Conservation (phyloP, 371 early-diverging fungal species). For the Rhizopus stolonifer region DNA sequence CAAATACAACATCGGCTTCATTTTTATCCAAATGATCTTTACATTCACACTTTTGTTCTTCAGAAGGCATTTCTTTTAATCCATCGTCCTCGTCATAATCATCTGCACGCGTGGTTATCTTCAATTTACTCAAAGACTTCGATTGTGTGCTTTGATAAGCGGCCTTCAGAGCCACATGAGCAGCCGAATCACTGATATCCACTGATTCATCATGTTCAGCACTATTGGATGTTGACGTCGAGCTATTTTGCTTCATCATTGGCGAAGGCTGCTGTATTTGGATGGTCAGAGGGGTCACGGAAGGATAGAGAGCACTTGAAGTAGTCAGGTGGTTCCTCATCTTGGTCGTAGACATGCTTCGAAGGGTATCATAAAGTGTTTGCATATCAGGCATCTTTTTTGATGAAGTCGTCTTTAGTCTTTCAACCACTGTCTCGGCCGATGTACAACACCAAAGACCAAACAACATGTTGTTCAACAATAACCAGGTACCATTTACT, state of each 20-base stretch:
- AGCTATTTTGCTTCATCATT: neutral
- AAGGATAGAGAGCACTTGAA: conserved; percentile 24
- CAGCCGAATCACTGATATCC: conserved; percentile 23
- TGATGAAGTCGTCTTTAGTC: conserved; percentile 17
- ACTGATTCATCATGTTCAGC: conserved; percentile 1
- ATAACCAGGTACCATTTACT: conserved; percentile 11
- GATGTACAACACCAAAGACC: neutral
- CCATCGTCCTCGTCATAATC: neutral
- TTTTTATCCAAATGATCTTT: conserved; percentile 65
- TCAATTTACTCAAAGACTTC: neutral
- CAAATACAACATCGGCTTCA: conserved; percentile 48
- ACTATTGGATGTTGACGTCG: conserved; percentile 1
- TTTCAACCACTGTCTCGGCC: conserved; percentile 31
- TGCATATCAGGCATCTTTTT: conserved; percentile 21
- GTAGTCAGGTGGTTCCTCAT: conserved; percentile 32
- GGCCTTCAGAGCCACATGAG: conserved; percentile 36
- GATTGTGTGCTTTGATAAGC: conserved; percentile 24
- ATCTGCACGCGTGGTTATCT: neutral
- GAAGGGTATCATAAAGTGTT: conserved; percentile 27
- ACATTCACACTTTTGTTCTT: conserved; percentile 60
- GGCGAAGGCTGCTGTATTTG: conserved; percentile 27
- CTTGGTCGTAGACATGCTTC: conserved; percentile 15
- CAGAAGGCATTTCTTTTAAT: neutral
- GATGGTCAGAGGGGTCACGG: conserved; percentile 39
- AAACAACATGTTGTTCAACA: neutral